These are phyloP conservation scores for Venturia carpophila DNA, from an alignment of 2,329 filamentous ascomycete species.

Conservation along the genomic window DNA sequence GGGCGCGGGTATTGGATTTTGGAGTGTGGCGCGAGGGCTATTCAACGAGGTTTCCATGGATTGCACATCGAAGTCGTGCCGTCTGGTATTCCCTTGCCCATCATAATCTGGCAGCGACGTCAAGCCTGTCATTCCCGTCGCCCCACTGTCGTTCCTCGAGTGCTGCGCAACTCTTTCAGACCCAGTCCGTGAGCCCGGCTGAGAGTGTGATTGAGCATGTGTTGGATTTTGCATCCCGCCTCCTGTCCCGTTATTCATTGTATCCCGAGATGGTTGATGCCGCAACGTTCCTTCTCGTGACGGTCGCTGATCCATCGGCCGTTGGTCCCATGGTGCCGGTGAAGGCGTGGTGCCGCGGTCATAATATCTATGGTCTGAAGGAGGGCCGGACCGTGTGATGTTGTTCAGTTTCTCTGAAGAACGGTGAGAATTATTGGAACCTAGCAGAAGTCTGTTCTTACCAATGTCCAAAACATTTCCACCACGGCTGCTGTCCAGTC, in stretches of 20 bases:
- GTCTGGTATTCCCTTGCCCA: slow-evolving; percentile 59
- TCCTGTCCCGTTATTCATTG: not conserved
- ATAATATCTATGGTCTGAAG: slow-evolving; percentile 24
- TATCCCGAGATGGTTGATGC: slow-evolving; percentile 6
- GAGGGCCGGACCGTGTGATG: slow-evolving; percentile 74
- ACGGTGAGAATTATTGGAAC: not conserved
- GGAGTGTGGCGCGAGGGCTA: slow-evolving; percentile 61
- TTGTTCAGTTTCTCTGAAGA: slow-evolving; percentile 65
- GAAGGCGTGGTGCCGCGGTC: slow-evolving; percentile 10
- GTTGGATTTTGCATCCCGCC: not conserved
- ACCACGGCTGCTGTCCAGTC: slow-evolving; percentile 83
- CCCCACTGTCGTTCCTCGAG: slow-evolving; percentile 66
- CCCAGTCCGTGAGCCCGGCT: not conserved
- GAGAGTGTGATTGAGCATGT: not conserved
- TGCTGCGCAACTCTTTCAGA: slow-evolving; percentile 15
- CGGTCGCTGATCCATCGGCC: not conserved
- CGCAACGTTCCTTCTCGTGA: slow-evolving; percentile 13
- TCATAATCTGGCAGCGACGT: slow-evolving; percentile 69
- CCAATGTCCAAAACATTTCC: slow-evolving; percentile 90
- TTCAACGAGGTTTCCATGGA: slow-evolving; percentile 84
- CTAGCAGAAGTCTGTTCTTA: slow-evolving; percentile 37
- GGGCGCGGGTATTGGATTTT: slow-evolving; percentile 83
- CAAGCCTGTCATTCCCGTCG: slow-evolving; percentile 54
- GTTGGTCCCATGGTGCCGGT: slow-evolving; percentile 17
- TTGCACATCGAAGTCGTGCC: slow-evolving; percentile 92